Evolutionary conservation across 352 stramenopile genomes (phyloP), one percentile per base, ranked within the genome.

Genomic region (Thalassiosira ordinaria): DNA sequence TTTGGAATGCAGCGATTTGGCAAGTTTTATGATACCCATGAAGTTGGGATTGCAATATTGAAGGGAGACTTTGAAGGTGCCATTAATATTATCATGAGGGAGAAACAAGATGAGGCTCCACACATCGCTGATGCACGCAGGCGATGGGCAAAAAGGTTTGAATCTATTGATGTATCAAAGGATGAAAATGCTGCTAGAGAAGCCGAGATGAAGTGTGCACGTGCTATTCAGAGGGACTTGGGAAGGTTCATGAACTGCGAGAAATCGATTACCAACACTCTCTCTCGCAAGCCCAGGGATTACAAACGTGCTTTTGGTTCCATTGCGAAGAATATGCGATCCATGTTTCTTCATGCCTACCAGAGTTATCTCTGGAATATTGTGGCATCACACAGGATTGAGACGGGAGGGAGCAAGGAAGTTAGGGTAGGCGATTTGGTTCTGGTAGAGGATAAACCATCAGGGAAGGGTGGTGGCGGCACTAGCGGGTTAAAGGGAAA

Each of bases 361-460:
- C 97, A 99, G 87, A 98, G 95, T 73, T 97, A 97, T 75, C 85
- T 98, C 27, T 99, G 96, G 96, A 99, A 99, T 85, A 86, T 87
- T 49, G 91, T 97, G 5, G 96, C 91, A 31, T 98, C 95, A 37
- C 87, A 97, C 61, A 90, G 97, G 1, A 91, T 98, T 20, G 91
- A 94, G 22, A 88, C 85, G 6, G 93, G 93, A 44, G 85, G 93
- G 5, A 85, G 74, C 20, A 88, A 94, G 20, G 68, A 90, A 49
- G 89, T 96, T 1, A 74, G 97, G 24, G 74, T 95, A 2, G 97
- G 97, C 6, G 97, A 99, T 83, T 91, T 99, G 13, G 95, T 98
- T 16, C 87, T 91, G 18, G 68, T 74, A 41, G 89, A 71, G 74
- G 87, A 78, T 83, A 94, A 59, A 56, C 49, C 16, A 22, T 76